phyloP scores from a whole-genome alignment of 768 basidiomycete genomes.

The Guyanaporus albipodus region DNA sequence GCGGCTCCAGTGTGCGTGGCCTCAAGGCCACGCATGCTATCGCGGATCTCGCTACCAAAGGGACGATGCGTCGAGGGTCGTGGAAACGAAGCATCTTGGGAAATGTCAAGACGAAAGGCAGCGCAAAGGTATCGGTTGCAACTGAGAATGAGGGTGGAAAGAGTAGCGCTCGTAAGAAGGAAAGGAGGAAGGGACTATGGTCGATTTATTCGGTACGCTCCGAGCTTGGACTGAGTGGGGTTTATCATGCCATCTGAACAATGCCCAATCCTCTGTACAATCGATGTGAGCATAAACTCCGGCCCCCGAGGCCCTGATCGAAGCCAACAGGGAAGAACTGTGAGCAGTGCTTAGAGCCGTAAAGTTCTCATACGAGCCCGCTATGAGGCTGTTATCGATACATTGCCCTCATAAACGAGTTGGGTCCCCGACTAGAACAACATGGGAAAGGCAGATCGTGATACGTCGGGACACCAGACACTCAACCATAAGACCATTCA shows the following conservation, averaged over 20 bases:
- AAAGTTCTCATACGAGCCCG: too few relatives aligned
- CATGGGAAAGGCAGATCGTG: too few relatives aligned
- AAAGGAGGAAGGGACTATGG: constrained; percentile 25
- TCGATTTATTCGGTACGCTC: constrained; percentile 29
- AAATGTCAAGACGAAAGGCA: constrained; percentile 14
- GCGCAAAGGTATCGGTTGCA: constrained; percentile 8
- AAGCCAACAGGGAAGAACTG: too few relatives aligned
- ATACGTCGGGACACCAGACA: too few relatives aligned
- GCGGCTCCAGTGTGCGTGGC: constrained; percentile 14
- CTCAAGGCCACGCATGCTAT: constrained; percentile 7
- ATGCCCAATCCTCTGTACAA: too few relatives aligned
- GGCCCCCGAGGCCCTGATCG: too few relatives aligned
- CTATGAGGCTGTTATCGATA: too few relatives aligned
- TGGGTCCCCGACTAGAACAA: too few relatives aligned
- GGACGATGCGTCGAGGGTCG: constrained; percentile 23
- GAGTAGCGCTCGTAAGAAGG: constrained; percentile 11
- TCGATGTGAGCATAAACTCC: too few relatives aligned
- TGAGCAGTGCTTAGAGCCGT: too few relatives aligned
- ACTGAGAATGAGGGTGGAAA: constrained; percentile 12
- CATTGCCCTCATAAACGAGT: too few relatives aligned
- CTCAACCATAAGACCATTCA: too few relatives aligned
- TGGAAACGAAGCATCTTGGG: constrained; percentile 23
- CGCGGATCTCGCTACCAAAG: constrained; percentile 12
- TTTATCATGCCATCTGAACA: constrained; percentile 6
- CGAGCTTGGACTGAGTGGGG: constrained; percentile 19